A percentile compares a stretch with the other conserved stretches of the same genome.
phyloP scores from a whole-genome alignment of 352 stramenopile species.

The Aphanomyces cochlioides region DNA sequence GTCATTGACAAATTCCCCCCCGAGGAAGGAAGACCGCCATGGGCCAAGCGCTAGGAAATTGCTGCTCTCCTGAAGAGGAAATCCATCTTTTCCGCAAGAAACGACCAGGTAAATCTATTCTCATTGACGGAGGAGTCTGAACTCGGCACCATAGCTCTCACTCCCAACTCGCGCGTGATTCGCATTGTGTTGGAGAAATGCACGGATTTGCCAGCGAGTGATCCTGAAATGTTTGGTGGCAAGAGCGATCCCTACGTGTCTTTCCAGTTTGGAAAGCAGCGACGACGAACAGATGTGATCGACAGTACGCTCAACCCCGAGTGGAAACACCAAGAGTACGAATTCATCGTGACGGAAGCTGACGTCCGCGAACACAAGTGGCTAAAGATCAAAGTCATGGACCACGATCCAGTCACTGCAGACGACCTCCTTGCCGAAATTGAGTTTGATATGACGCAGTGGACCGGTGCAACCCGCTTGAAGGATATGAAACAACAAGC shows the following conservation, averaged over 20 bases:
- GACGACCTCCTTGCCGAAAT: conserved; percentile 27
- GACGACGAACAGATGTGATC: conserved; percentile 21
- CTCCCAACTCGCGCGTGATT: conserved; percentile 15
- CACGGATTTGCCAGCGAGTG: conserved; percentile 7
- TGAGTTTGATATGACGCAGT: conserved; percentile 28
- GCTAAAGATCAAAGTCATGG: conserved; percentile 28
- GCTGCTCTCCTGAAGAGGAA: conserved; percentile 16
- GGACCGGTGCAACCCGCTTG: conserved; percentile 20
- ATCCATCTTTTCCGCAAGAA: background rate
- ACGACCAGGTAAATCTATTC: conserved; percentile 4
- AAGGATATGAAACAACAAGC: background rate
- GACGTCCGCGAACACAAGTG: conserved; percentile 17
- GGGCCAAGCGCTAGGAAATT: background rate
- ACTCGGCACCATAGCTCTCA: background rate
- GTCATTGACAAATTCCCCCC: too few relatives aligned
- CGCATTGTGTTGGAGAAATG: conserved; percentile 18
- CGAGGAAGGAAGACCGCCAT: background rate
- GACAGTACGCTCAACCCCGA: conserved; percentile 22
- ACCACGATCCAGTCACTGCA: conserved; percentile 14
- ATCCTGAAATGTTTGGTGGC: conserved; percentile 1
- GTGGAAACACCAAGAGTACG: conserved; percentile 29
- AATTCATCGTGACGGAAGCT: conserved; percentile 21
- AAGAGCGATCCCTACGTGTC: conserved; percentile 28
- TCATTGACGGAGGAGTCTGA: background rate
- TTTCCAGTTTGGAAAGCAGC: conserved; percentile 26